Evolutionary conservation across 2,329 filamentous ascomycete genomes (phyloP).

Genomic region (Metarhizium album): DNA sequence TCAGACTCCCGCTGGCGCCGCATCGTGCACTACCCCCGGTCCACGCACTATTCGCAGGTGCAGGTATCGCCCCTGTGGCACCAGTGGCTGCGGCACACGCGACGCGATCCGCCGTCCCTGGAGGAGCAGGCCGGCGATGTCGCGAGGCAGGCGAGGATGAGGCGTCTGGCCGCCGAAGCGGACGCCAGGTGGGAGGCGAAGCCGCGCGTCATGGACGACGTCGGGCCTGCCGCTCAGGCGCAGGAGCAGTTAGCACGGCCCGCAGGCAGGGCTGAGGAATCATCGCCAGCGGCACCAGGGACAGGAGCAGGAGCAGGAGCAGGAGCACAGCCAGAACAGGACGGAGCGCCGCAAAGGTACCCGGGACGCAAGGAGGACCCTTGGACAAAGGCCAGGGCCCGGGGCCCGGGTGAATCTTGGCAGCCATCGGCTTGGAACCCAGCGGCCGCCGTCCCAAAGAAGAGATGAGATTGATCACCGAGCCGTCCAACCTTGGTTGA

Average conservation of each 20-base stretch:
- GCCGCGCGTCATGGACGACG: slow-evolving; percentile 34
- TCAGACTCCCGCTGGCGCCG: slow-evolving; percentile 42
- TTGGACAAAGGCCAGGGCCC: slow-evolving; percentile 40
- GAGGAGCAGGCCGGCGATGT: slow-evolving; percentile 46
- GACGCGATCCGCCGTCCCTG: slow-evolving; percentile 41
- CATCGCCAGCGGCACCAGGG: no score
- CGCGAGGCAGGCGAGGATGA: slow-evolving; percentile 40
- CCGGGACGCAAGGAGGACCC: slow-evolving; percentile 31
- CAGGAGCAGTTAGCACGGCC: background rate
- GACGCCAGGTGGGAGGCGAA: slow-evolving; percentile 55
- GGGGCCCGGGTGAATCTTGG: slow-evolving; percentile 52
- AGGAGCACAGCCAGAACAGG: background rate
- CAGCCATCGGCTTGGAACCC: slow-evolving; percentile 55
- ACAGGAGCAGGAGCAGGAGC: background rate
- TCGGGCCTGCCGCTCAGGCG: background rate
- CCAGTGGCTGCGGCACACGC: slow-evolving; percentile 56
- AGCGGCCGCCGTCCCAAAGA: slow-evolving; percentile 11
- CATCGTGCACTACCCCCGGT: slow-evolving; percentile 48
- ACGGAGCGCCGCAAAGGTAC: slow-evolving; percentile 8
- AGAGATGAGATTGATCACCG: background rate
- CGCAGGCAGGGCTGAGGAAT: slow-evolving; percentile 3
- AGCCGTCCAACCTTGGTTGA: background rate
- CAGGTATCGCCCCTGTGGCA: slow-evolving; percentile 53
- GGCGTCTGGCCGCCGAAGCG: slow-evolving; percentile 46
- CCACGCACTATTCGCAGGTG: slow-evolving; percentile 43